Evolutionary conservation across 768 basidiomycete species (phyloP), one percentile per base, ranked within the genome.

Genomic region (Lactifluus hygrophoroides): DNA sequence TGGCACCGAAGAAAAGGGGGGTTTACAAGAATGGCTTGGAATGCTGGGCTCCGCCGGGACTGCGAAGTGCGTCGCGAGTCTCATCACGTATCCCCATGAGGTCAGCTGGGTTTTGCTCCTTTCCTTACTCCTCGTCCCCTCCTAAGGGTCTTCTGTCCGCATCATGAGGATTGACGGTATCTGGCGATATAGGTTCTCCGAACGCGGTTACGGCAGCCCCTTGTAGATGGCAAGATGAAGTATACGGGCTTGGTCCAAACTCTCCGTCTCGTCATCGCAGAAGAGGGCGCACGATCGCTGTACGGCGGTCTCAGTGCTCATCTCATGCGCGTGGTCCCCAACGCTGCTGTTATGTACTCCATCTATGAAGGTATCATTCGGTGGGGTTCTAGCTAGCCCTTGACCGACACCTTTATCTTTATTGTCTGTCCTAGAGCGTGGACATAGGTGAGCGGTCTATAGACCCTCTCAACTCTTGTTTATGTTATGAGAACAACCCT

Each of bases 11-110:
- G 81, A 79, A 0, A 75, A 75, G 53, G 82, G 86, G 11, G 80
- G 82, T 3, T 65, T 76, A 3, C 71, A 69, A 13, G 86, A 89
- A 65, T 95, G 90, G 87, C 60, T 77, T 1, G 86, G 88, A 2
- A 89, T 94, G 82, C 74, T 96, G 3, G 89, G 84, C 0, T 94
- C 93, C 51, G 92, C 94, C 0, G 96, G 94, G 6, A 83, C 86
- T 14, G 93, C 96, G 6, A 99, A 99, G 72, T 86, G 88, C 65
- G 83, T 97, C 14, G 96, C 96, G 0, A 93, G 86, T 65, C 72
- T 97, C 37, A 90, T 98, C 66, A 98, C 96, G 0, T 99, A 99
- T 75, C 96, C 96, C 44, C 96, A 99, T 66, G 95, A 99, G 80
- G 95, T 93, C 54, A 56, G 82, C n/a, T 51, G 9, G 21, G 19